These are phyloP conservation scores for Colletotrichum tanaceti DNA, from an alignment of 2,329 filamentous ascomycete species.

Conservation along the genomic window DNA sequence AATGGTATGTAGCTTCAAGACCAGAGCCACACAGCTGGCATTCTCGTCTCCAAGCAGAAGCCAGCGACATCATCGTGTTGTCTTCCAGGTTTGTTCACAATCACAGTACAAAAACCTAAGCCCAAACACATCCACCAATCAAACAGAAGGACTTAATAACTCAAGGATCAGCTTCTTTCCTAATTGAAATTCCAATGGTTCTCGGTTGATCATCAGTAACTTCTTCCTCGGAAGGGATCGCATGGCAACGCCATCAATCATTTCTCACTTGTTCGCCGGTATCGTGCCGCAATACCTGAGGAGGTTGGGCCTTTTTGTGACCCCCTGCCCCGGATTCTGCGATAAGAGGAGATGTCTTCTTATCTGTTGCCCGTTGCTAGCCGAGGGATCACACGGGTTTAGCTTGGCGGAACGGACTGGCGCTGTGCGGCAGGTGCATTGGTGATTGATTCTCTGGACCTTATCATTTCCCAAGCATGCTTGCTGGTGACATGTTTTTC, in stretches of 20 bases:
- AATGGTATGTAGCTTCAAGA: not conserved
- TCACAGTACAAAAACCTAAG: not conserved
- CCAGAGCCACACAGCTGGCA: no score
- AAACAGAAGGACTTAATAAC: not conserved
- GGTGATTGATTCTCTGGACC: not conserved
- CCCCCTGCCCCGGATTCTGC: not conserved
- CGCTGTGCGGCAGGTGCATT: not conserved
- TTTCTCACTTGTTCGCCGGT: not conserved
- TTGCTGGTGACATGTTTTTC: not conserved
- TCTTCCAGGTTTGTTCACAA: not conserved
- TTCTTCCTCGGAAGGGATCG: not conserved
- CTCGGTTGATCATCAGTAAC: not conserved
- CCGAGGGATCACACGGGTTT: slow-evolving; percentile 27
- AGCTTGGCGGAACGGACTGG: slow-evolving; percentile 4
- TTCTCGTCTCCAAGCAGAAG: not conserved
- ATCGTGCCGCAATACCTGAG: not conserved
- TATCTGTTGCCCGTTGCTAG: slow-evolving; percentile 36
- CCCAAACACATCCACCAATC: not conserved
- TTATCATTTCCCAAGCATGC: not conserved
- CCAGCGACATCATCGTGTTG: not conserved
- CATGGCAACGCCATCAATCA: not conserved
- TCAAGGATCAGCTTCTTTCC: not conserved
- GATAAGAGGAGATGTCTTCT: slow-evolving; percentile 24
- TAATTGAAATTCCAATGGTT: not conserved
- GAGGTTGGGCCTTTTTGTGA: no score